Evolutionary conservation across 768 basidiomycete genomes (phyloP).

Genomic region (Lentinula sp.): DNA sequence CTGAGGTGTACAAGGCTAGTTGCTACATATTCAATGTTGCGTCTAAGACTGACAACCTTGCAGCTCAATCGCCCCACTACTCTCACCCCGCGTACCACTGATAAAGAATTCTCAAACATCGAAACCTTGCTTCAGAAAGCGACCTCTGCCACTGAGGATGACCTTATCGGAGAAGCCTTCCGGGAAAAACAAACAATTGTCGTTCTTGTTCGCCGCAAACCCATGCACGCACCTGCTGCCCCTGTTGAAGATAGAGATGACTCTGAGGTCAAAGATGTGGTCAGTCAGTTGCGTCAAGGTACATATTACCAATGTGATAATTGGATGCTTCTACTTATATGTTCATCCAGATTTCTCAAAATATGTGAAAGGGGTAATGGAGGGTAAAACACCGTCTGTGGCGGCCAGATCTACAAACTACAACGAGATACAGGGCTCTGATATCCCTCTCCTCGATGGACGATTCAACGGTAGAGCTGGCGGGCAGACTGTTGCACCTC

Average conservation of each 20-base stretch:
- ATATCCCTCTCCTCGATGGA: conserved; percentile 5
- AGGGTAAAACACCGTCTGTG: conserved; percentile 4
- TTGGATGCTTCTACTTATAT: no score
- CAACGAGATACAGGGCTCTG: background rate
- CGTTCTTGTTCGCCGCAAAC: background rate
- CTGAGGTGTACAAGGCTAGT: background rate
- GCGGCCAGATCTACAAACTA: conserved; percentile 10
- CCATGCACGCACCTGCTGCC: background rate
- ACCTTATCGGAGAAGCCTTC: background rate
- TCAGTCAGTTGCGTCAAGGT: background rate
- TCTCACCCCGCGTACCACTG: background rate
- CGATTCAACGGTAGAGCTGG: background rate
- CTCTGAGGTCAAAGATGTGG: background rate
- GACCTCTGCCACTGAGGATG: no score
- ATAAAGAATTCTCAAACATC: background rate
- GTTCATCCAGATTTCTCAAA: background rate
- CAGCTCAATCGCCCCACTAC: background rate
- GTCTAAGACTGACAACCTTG: background rate
- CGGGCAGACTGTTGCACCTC: conserved; percentile 2
- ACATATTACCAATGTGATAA: background rate
- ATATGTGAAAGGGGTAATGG: background rate
- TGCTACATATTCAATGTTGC: background rate
- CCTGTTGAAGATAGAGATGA: no score
- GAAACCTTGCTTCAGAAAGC: background rate
- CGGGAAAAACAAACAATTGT: background rate